Percentiles rank a stretch among this genome's conserved stretches.
These are phyloP conservation scores for Cystobasidiopsis lactophilus DNA, from an alignment of 768 basidiomycete species.

Conservation along the genomic window DNA sequence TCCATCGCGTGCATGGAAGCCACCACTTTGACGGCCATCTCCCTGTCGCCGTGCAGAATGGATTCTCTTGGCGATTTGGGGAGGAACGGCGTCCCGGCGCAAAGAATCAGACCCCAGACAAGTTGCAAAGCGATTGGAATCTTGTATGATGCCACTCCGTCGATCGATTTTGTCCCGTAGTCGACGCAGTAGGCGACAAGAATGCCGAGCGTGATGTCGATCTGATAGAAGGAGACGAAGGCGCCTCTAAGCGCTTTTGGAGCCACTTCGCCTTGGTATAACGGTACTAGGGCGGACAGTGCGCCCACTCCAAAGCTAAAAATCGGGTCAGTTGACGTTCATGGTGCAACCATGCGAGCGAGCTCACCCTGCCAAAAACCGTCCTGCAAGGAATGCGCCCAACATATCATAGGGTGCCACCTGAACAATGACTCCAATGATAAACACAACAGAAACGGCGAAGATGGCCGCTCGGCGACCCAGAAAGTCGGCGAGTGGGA, in stretches of 20 bases:
- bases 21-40: conserved; percentile 2
- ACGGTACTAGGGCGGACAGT: conserved; percentile 7
- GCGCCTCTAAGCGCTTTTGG: conserved; percentile 8
- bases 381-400: conserved; percentile 8
- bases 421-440: conserved; percentile 9
- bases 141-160: background rate
- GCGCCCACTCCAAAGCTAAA: conserved; percentile 6
- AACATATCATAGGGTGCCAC: conserved; percentile 3
- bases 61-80: conserved; percentile 10
- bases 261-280: conserved; percentile 9
- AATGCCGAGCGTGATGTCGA: conserved; percentile 8
- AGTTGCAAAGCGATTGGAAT: conserved; percentile 8
- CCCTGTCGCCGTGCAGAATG: conserved; percentile 2
- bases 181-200: conserved; percentile 4
- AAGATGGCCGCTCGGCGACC: conserved; percentile 7
- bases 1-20: conserved; percentile 7
- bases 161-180: background rate
- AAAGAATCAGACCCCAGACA: conserved; percentile 8
- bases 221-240: conserved; percentile 5
- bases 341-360: too few species aligned
- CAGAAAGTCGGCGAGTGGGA: conserved; percentile 4
- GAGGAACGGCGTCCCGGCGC: conserved; percentile 11
- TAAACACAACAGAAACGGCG: background rate
- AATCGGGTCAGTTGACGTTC: too few species aligned
- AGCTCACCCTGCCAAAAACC: conserved; percentile 10